Base-by-base conservation (phyloP, 805 yeast species). In the Yamadazyma phyllophila region DNA sequence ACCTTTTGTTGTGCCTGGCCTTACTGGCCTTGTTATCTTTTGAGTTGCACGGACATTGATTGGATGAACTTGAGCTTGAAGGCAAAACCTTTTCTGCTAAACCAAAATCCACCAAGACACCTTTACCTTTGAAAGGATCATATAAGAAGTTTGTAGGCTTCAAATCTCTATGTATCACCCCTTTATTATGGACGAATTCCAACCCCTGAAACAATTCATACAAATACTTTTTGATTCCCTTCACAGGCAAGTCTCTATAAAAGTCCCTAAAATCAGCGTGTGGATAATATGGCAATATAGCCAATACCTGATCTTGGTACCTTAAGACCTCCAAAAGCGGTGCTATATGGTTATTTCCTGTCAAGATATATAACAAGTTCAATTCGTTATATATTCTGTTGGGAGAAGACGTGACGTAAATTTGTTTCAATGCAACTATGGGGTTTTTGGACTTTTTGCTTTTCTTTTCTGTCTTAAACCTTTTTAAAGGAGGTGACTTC, bases 321-420 rank as follows among this genome's bases (percentile, higher is more conserved):
- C 99, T 74, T 44, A 89, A 63, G 0, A 96, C 96, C 56, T 95
- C 97, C 37, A 92, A 76, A 43, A 94, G 68, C 1, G 97, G 96
- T 1, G 96, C 96, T 26, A 94, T 89, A 51, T 83, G 80, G 0
- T 78, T 72, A 50, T 84, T 81, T 0, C 88, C 88, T 7, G 83
- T 74, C 41, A 88, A 64, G 50, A 76, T 77, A 59, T 85, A 85
- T 27, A 94, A 73, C 39, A 94, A 68, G 52, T 84, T 84, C 51
- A 94, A 76, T 63, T 94, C 99, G 62, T 91, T 91, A 55, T 80
- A 82, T 36, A 94, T 92, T 64, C 99, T 77, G 51, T 81, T 83
- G 0, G 98, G 97, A 7, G 97, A 89, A 1, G 97, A 88, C 0
- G 99, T 94, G 15, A 91, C 98, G 63, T 92, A 91, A 39, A 94